phyloP scores from a whole-genome alignment of 768 basidiomycete species.

The Asterophora lycoperdoides region DNA sequence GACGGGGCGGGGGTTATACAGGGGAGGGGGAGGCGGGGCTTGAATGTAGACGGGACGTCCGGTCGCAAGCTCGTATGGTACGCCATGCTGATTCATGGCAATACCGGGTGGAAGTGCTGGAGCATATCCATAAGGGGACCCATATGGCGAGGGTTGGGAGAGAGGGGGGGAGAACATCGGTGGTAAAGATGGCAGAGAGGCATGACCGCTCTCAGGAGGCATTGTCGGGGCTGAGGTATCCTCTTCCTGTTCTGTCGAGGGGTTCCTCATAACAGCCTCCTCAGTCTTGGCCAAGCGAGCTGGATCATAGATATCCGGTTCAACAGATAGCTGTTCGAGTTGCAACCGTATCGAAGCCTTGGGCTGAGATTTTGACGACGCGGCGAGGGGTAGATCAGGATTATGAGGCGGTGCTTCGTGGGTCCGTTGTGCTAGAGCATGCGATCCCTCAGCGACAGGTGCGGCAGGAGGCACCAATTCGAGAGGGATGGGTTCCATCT shows the following conservation, averaged over 20 bases:
- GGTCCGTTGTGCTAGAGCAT: background rate
- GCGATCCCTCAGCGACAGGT: constrained; percentile 4
- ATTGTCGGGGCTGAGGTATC: constrained; percentile 13
- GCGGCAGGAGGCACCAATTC: constrained; percentile 12
- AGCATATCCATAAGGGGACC: constrained; percentile 63
- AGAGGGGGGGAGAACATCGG: constrained; percentile 40
- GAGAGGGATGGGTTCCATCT: constrained; percentile 19
- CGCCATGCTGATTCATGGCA: constrained; percentile 67
- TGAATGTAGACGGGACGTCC: constrained; percentile 76
- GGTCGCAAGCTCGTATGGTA: constrained; percentile 79
- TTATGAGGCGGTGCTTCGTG: constrained; percentile 15
- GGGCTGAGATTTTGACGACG: constrained; percentile 22
- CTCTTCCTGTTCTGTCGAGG: constrained; percentile 23
- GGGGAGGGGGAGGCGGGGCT: constrained; percentile 47
- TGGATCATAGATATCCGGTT: constrained; percentile 31
- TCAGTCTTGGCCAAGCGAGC: constrained; percentile 39
- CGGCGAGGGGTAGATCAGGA: constrained; percentile 18
- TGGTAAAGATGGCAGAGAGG: constrained; percentile 37
- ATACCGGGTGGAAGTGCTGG: constrained; percentile 69
- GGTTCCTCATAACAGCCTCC: constrained; percentile 43
- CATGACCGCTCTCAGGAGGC: constrained; percentile 25
- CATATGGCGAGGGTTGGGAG: constrained; percentile 51
- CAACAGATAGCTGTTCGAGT: constrained; percentile 36
- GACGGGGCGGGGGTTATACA: constrained; percentile 67
- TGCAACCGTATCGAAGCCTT: constrained; percentile 32